Conservation (phyloP, 2,329 filamentous ascomycete species). For the Didymellaceae sp. region DNA sequence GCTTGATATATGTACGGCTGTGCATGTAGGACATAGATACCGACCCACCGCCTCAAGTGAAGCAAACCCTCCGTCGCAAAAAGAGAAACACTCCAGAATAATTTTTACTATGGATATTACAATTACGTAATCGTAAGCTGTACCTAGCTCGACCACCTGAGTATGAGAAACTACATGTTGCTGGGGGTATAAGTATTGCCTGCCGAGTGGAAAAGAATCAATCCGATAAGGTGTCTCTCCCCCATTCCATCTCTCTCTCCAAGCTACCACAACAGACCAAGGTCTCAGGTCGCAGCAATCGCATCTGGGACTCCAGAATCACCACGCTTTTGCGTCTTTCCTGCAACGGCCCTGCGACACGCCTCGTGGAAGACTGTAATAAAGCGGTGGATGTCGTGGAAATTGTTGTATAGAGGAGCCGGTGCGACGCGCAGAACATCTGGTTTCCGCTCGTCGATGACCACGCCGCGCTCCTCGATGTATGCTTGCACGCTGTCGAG, state of each 20-base stretch:
- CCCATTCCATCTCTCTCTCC: not conserved
- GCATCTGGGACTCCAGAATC: slow-evolving; percentile 8
- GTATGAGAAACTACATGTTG: not conserved
- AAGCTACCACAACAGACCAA: not conserved
- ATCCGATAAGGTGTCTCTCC: not conserved
- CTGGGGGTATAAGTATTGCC: not conserved
- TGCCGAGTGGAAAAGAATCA: too few species aligned
- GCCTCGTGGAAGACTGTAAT: slow-evolving; percentile 58
- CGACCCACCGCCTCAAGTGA: too few species aligned
- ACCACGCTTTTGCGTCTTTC: not conserved
- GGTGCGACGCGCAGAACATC: slow-evolving; percentile 86
- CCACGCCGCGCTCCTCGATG: slow-evolving; percentile 72
- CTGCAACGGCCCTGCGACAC: slow-evolving; percentile 47
- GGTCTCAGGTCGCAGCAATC: slow-evolving; percentile 20
- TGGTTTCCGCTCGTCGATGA: slow-evolving; percentile 84
- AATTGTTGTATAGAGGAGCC: slow-evolving; percentile 83
- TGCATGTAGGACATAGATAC: too few species aligned
- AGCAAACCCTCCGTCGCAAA: too few species aligned
- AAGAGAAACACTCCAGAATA: too few species aligned
- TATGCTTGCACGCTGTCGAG: slow-evolving; percentile 70
- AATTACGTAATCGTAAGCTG: too few species aligned
- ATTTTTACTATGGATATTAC: too few species aligned
- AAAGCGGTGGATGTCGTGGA: slow-evolving; percentile 67
- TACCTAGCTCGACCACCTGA: too few species aligned
- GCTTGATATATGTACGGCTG: too few species aligned